phyloP scores from a whole-genome alignment of 768 basidiomycete genomes.

The Xerocomellus chrysenteron region DNA sequence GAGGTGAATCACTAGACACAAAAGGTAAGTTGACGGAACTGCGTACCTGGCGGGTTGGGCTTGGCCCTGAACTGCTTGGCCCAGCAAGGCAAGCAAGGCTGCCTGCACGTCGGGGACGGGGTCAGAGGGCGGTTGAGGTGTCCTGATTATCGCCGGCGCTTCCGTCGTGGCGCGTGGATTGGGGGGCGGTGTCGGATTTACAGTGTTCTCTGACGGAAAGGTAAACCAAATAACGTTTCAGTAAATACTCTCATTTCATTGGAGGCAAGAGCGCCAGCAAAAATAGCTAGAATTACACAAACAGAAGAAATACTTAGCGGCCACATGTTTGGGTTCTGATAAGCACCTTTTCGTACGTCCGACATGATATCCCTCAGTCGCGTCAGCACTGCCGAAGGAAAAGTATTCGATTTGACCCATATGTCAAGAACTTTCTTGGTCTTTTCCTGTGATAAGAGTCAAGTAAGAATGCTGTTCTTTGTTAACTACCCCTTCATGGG shows the following conservation, averaged over 20 bases:
- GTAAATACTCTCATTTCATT: slow-evolving; percentile 59
- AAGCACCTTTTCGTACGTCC: slow-evolving; percentile 84
- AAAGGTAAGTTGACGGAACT: slow-evolving; percentile 1
- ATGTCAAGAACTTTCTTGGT: slow-evolving; percentile 96
- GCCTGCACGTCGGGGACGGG: slow-evolving; percentile 49
- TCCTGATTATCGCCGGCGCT: slow-evolving; percentile 27
- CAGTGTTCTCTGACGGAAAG: slow-evolving; percentile 57
- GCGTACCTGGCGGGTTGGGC: slow-evolving; percentile 39
- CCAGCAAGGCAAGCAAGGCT: slow-evolving; percentile 65
- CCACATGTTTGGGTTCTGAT: slow-evolving; percentile 59
- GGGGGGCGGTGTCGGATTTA: slow-evolving; percentile 37
- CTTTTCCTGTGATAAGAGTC: slow-evolving; percentile 76
- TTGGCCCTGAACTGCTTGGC: slow-evolving; percentile 54
- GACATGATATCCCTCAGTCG: slow-evolving; percentile 70
- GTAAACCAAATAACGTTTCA: slow-evolving; percentile 57
- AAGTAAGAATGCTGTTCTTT: slow-evolving; percentile 32
- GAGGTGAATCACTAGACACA: not conserved
- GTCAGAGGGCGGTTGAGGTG: slow-evolving; percentile 26
- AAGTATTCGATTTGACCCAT: slow-evolving; percentile 90
- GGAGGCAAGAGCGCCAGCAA: slow-evolving; percentile 39
- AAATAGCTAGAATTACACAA: slow-evolving; percentile 67
- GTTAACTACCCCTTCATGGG: slow-evolving; percentile 42
- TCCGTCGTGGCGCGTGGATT: slow-evolving; percentile 40
- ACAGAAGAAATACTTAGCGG: slow-evolving; percentile 78
- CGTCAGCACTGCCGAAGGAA: slow-evolving; percentile 72